Base-by-base conservation (phyloP, 192 early-diverging fungal genomes). In the Coemansia sp. region DNA sequence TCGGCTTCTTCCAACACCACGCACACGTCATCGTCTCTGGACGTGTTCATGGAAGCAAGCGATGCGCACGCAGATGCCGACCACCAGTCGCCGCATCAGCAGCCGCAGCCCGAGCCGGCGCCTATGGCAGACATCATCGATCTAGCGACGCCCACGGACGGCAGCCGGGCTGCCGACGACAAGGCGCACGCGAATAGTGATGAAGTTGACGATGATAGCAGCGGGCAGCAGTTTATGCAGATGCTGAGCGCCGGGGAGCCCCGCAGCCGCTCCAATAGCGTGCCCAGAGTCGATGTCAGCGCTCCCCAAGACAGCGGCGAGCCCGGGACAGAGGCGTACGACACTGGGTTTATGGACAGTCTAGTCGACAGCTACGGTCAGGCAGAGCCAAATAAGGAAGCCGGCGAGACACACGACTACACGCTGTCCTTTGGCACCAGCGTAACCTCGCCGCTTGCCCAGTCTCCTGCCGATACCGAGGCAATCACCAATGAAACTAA, bases 31-130 rank as follows among this genome's bases (percentile, higher is more conserved):
- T 53, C 36, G 8, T 53, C 36, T 2, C n/a, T 25, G 28, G 52
- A 58, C 15, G 55, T 58, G 36, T 73, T 73, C 58, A 63, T 73
- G 23, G 70, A 66, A 46, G 70, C 70, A 15, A 58, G 22, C 30
- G 59, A 56, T 2, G 22, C 53, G 12, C 64, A 67, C 25, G 6
- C 39, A n/a, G 29, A 26, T 0, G 31, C 26, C n/a, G 10, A 2
- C 12, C 4, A 5, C 23, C 21, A 42, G 27, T 22, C 35, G 36
- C 35, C 34, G 25, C 36, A 12, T 19, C 14, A 5, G 28, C 3
- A 29, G 28, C 28, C 28, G 28, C 28, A 29, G 28, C 28, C 4
- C 28, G 28, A 8, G 28, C 8, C 28, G 40, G 25, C 49, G 34
- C 28, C 19, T 11, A 7, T 27, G 5, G 26, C 14, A 40, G 52